A percentile compares a stretch with the other conserved stretches of the same genome.
Conservation (phyloP, 139 green algal genomes). For the Limnomonas spitsbergensis region DNA sequence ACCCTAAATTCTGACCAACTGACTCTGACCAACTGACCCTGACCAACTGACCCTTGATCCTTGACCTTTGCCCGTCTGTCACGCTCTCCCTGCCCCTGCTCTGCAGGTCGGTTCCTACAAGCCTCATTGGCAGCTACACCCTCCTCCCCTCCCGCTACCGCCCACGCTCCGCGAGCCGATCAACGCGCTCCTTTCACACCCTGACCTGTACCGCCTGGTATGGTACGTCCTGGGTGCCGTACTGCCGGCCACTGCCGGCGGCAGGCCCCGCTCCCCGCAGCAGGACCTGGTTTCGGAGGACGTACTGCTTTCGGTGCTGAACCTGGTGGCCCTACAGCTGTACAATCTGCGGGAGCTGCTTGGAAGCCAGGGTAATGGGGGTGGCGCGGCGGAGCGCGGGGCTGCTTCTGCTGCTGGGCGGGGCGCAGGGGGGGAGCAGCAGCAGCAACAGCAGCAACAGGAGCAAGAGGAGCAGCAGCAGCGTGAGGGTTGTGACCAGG, state of each 20-base stretch:
- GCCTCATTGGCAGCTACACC: constrained; percentile 35
- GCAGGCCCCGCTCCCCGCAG: not conserved
- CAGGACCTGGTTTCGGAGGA: constrained; percentile 4
- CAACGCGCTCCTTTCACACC: not conserved
- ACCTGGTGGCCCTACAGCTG: constrained; percentile 8
- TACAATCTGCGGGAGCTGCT: not conserved
- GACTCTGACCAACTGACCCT: too few species aligned
- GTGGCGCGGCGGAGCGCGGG: not conserved
- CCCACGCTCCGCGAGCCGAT: not conserved
- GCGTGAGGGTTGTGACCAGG: not conserved
- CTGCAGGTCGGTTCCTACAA: constrained; percentile 12
- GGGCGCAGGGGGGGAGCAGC: not conserved
- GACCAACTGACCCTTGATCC: too few species aligned
- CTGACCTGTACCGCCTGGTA: constrained; percentile 12
- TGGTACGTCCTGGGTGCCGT: not conserved
- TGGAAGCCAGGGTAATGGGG: too few species aligned
- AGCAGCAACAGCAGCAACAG: not conserved
- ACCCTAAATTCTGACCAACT: too few species aligned
- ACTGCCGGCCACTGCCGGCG: not conserved
- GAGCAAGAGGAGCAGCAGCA: too few species aligned
- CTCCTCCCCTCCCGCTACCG: constrained; percentile 13
- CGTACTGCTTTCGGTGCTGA: not conserved
- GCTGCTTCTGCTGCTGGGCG: not conserved
- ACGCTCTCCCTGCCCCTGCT: not conserved
- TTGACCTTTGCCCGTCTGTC: too few species aligned